These are phyloP conservation scores for Kondoa subrosea DNA, from an alignment of 768 basidiomycete genomes.

Conservation along the genomic window DNA sequence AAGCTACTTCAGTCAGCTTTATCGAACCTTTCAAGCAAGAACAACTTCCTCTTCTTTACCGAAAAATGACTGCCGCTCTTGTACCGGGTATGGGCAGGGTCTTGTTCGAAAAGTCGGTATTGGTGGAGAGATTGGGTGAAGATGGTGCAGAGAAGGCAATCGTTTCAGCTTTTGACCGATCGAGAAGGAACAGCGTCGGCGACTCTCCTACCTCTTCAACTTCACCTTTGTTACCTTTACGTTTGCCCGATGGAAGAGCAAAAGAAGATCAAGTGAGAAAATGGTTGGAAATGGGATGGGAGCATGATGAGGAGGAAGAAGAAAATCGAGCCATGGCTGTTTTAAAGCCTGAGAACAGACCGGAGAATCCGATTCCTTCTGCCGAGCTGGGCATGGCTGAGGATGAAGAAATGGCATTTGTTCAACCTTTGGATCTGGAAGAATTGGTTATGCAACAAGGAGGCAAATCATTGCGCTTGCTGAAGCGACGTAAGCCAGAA, in stretches of 20 bases:
- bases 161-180: neutral
- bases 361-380: neutral
- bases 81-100: conserved; percentile 8
- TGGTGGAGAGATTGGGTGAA: neutral
- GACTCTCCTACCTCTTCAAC: neutral
- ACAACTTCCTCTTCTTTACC: neutral
- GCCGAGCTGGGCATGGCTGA: conserved; percentile 18
- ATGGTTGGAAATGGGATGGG: neutral
- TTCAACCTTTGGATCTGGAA: conserved; percentile 33
- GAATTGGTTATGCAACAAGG: conserved; percentile 5
- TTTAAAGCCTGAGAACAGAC: neutral
- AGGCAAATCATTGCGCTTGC: conserved; percentile 2
- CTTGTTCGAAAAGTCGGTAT: neutral
- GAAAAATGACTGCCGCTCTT: neutral
- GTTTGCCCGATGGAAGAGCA: neutral
- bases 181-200: neutral
- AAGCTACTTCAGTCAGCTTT: neutral
- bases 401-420: conserved; percentile 27
- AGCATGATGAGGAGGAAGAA: neutral
- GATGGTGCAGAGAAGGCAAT: conserved; percentile 8
- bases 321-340: neutral
- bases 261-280: neutral
- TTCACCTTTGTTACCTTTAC: neutral
- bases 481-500: neutral
- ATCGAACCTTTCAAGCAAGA: neutral